Base-by-base conservation (phyloP, 805 yeast genomes). In the Candida pini region DNA sequence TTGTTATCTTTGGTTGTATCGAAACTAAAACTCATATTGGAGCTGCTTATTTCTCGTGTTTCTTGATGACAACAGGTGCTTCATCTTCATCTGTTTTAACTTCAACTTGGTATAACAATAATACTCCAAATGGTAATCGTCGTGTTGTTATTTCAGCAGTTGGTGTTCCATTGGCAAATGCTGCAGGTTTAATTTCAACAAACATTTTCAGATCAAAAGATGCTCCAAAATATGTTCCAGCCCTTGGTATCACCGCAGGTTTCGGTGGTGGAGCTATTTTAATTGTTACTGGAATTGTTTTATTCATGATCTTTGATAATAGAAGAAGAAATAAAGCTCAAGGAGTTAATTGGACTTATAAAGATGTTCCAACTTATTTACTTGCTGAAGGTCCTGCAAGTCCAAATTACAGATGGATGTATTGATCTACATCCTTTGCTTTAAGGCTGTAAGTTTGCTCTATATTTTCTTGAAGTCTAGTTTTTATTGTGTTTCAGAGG, bases 101-200 rank as follows among this genome's bases (percentile, higher is more conserved):
- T 1, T 68, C 73, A 1, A 66, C 74, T 1, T 70, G 75, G 76
- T 70, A 67, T 42, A 67, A 63, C 35, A 69, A 70, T 47, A 70
- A 70, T 26, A 66, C 66, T 3, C 72, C 73, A 5, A 66, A 67
- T 35, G 66, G 60, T 34, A 63, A 62, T 33, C 53, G 71, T 28
- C 62, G 75, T 36, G 72, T 65, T 9, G 69, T 68, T 15, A 52
- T 69, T 28, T 60, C 71, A 5, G 69, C 74, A 5, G 63, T 69
- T 14, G 74, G 73, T 29, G 68, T 73, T 43, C 77, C 78, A 3
- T 60, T 73, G 36, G 78, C 77, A 15, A 74, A 74, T 44, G 66
- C 73, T 26, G 78, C 77, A 28, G 79, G 79, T 36, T 65, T 74
- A 38, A 68, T 74, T 31, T 64, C 79, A 4, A 63, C 75, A 18